These are phyloP conservation scores for Crucihimalaya himalaica DNA, from an alignment of 345 rosid species.

Conservation along the genomic window DNA sequence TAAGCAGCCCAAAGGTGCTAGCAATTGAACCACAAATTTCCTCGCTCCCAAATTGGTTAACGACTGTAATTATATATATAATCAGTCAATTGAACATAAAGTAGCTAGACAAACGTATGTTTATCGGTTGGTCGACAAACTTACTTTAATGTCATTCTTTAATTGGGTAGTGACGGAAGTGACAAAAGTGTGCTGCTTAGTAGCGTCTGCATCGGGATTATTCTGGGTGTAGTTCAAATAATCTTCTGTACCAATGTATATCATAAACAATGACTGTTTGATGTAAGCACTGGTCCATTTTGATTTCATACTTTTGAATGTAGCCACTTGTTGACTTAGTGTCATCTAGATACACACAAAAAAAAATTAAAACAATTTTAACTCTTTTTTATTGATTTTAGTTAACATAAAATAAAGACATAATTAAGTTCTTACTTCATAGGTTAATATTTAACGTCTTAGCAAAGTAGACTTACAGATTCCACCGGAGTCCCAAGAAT, in stretches of 20 bases:
- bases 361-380: neutral
- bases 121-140: neutral
- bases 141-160: slow-evolving; percentile 31
- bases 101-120: neutral
- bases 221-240: slow-evolving; percentile 24
- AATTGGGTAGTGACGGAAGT: slow-evolving; percentile 12
- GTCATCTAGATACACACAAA: slow-evolving; percentile 18
- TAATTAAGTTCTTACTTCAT: neutral
- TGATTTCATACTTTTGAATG: slow-evolving; percentile 12
- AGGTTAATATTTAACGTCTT: neutral
- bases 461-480: slow-evolving; percentile 20
- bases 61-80: slow-evolving; percentile 17
- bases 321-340: slow-evolving; percentile 25
- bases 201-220: slow-evolving; percentile 13
- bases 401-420: no score
- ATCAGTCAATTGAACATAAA: neutral
- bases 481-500: slow-evolving; percentile 15
- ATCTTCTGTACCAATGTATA: slow-evolving; percentile 36
- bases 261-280: slow-evolving; percentile 26
- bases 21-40: slow-evolving; percentile 18
- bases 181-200: slow-evolving; percentile 37
- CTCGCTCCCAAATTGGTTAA: slow-evolving; percentile 22
- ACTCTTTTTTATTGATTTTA: no score
- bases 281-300: slow-evolving; percentile 23
- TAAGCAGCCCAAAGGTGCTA: slow-evolving; percentile 40